phyloP scores from a whole-genome alignment of 1,139 yeast species.

The Suhomyces choctaworum region DNA sequence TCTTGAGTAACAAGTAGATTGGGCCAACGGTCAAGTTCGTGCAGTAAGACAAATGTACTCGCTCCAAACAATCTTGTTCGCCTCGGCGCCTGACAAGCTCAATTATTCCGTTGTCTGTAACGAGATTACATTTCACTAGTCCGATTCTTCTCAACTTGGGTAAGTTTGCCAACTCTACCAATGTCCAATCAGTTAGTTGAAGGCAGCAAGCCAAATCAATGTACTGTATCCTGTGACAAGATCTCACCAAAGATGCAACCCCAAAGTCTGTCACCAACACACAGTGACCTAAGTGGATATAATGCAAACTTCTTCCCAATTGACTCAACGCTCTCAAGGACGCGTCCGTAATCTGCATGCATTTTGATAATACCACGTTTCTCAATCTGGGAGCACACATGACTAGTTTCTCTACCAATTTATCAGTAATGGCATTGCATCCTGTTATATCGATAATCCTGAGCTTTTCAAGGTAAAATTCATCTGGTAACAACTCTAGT shows the following conservation, averaged over 20 bases:
- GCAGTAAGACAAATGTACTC: slow-evolving; percentile 93
- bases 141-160: slow-evolving; percentile 90
- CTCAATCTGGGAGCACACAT: slow-evolving; percentile 79
- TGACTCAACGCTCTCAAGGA: slow-evolving; percentile 70
- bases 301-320: slow-evolving; percentile 81
- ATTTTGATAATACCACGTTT: slow-evolving; percentile 86
- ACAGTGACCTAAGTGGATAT: slow-evolving; percentile 93
- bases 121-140: slow-evolving; percentile 83
- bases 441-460: slow-evolving; percentile 85
- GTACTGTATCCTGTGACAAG: slow-evolving; percentile 84
- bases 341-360: slow-evolving; percentile 83
- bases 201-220: slow-evolving; percentile 95
- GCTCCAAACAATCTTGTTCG: slow-evolving; percentile 73
- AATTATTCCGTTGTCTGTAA: slow-evolving; percentile 82
- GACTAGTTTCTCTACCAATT: slow-evolving; percentile 71
- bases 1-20: slow-evolving; percentile 68
- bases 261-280: slow-evolving; percentile 87
- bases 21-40: slow-evolving; percentile 73
- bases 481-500: slow-evolving; percentile 48
- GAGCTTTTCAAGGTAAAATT: slow-evolving; percentile 49
- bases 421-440: slow-evolving; percentile 80
- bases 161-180: slow-evolving; percentile 72
- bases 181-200: slow-evolving; percentile 82
- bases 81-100: slow-evolving; percentile 77
- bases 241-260: slow-evolving; percentile 69